phyloP scores from a whole-genome alignment of 2,329 filamentous ascomycete species.

The Alternaria gansuensis region DNA sequence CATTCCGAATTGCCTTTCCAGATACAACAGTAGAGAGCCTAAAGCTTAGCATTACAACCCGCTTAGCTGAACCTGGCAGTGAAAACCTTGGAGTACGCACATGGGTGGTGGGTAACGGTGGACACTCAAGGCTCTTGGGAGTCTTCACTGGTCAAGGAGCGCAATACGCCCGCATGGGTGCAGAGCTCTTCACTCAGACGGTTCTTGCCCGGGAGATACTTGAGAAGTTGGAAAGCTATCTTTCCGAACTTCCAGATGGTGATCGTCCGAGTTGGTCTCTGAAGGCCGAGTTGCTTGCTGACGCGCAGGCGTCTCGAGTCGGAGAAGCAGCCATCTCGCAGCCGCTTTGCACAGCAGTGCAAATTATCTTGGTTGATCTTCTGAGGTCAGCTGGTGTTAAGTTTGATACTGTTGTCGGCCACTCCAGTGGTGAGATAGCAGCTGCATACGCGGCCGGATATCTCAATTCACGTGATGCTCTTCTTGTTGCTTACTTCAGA shows the following conservation, averaged over 20 bases:
- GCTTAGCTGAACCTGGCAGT: neutral
- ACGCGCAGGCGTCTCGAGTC: neutral
- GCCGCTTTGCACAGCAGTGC: constrained; percentile 34
- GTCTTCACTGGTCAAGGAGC: constrained; percentile 18
- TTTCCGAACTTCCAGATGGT: neutral
- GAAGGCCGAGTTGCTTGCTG: neutral
- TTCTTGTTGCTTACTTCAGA: constrained; percentile 9
- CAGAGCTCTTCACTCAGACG: neutral
- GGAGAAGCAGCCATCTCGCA: constrained; percentile 27
- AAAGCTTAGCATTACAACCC: neutral
- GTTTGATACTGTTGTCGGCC: constrained; percentile 40
- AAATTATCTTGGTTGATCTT: constrained; percentile 30
- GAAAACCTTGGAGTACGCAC: neutral
- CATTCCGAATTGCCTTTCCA: neutral
- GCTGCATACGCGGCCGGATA: constrained; percentile 51
- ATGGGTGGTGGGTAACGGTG: neutral
- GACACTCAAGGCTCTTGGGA: constrained; percentile 5
- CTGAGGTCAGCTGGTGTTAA: constrained; percentile 11
- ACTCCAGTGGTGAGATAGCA: constrained; percentile 55
- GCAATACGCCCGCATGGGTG: constrained; percentile 1
- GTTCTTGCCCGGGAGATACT: neutral
- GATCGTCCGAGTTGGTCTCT: constrained; percentile 7
- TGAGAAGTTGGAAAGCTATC: neutral
- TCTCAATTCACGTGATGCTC: neutral
- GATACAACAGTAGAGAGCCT: neutral